phyloP scores from a whole-genome alignment of 352 stramenopile species.

The Phytophthora sansomeana region DNA sequence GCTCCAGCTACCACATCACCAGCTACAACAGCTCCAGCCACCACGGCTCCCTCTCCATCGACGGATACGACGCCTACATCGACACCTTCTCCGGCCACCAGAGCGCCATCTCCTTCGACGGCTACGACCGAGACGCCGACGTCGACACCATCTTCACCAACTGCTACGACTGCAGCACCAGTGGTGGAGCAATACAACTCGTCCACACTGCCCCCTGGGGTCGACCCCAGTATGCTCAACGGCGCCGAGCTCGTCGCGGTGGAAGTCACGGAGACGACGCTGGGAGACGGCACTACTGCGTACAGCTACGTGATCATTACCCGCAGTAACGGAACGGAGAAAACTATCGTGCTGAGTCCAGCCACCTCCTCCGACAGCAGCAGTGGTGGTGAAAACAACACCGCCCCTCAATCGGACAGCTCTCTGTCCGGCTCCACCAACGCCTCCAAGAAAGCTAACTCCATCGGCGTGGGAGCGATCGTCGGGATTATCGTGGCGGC shows the following conservation, averaged over 20 bases:
- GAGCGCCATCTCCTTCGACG: constrained; percentile 11
- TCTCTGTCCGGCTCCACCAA: constrained; percentile 20
- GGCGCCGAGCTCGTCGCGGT: constrained; percentile 47
- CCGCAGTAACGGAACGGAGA: constrained; percentile 29
- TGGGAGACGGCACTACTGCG: constrained; percentile 32
- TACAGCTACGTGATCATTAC: constrained; percentile 57
- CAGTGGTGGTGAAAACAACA: constrained; percentile 4
- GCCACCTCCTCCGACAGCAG: constrained; percentile 10
- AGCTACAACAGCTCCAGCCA: constrained; percentile 1
- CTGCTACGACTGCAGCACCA: constrained; percentile 11
- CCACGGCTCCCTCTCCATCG: constrained; percentile 1
- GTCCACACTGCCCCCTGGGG: constrained; percentile 44
- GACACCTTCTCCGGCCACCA: constrained; percentile 5
- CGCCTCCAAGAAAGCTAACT: constrained; percentile 17
- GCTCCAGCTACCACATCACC: constrained; percentile 5
- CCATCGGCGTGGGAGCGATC: constrained; percentile 20
- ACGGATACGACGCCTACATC: constrained; percentile 7
- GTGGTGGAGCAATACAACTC: constrained; percentile 46
- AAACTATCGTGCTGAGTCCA: constrained; percentile 26
- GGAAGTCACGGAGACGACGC: constrained; percentile 45
- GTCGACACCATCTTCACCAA: constrained; percentile 5
- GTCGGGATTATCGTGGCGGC: constrained; percentile 32
- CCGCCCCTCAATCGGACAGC: constrained; percentile 8
- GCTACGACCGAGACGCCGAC: constrained; percentile 1
- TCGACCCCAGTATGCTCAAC: constrained; percentile 43